Percentiles rank a stretch among this genome's conserved stretches.
Conservation (phyloP, 1,139 yeast genomes). For the Yamadazyma trypodendri region DNA sequence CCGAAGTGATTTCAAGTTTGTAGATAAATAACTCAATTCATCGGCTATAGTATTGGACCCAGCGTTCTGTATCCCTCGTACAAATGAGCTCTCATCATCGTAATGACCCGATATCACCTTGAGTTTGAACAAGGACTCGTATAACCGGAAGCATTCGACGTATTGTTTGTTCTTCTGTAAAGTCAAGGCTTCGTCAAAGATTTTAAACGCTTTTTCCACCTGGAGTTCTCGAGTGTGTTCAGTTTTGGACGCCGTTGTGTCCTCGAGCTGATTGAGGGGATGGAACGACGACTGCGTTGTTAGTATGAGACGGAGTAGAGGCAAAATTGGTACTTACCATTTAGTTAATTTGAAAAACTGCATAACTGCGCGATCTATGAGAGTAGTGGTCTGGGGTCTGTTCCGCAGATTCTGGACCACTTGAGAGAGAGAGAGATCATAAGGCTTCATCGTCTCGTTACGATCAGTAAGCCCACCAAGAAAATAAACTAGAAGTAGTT, state of each 20-base stretch:
- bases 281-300: conserved; percentile 61
- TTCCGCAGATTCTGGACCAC: too few relatives aligned
- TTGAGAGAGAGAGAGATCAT: too few relatives aligned
- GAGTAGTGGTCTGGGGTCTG: too few relatives aligned
- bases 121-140: conserved; percentile 63
- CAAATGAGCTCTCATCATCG: conserved; percentile 38
- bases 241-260: conserved; percentile 58
- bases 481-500: too few relatives aligned
- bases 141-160: conserved; percentile 51
- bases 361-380: too few relatives aligned
- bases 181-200: conserved; percentile 68
- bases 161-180: conserved; percentile 53
- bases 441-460: too few relatives aligned
- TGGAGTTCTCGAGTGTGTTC: conserved; percentile 87
- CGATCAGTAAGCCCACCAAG: too few relatives aligned
- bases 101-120: conserved; percentile 61
- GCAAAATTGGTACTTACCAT: neutral
- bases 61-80: conserved; percentile 44
- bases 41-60: conserved; percentile 31
- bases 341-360: neutral
- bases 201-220: conserved; percentile 81
- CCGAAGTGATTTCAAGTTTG: conserved; percentile 69
- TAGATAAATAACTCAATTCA: conserved; percentile 54
- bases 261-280: conserved; percentile 77
- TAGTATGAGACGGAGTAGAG: conserved; percentile 7